Conservation (phyloP, 169 alveolate species). For the Ichthyophthirius multifiliis region DNA sequence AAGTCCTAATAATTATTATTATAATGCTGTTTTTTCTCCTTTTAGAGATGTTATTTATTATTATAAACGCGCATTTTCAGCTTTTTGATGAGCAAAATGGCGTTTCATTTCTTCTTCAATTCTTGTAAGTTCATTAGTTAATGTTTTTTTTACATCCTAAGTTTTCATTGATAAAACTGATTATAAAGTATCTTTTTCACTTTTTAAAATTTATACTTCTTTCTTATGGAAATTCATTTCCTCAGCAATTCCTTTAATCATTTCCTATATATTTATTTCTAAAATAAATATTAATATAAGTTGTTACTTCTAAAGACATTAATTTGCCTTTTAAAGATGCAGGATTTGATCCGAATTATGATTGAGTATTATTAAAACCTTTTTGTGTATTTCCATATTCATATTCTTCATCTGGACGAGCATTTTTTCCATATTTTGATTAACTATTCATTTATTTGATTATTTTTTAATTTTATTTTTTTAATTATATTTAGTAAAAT, state of each 20-base stretch:
- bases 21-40: conserved; percentile 90
- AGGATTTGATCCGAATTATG: conserved; percentile 32
- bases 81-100: conserved; percentile 80
- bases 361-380: conserved; percentile 5
- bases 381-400: not conserved
- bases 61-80: conserved; percentile 87
- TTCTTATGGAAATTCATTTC: conserved; percentile 83
- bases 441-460: not conserved
- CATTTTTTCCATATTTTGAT: not conserved
- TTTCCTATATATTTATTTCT: no score
- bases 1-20: conserved; percentile 79
- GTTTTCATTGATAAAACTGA: conserved; percentile 79
- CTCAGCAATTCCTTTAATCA: conserved; percentile 68
- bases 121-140: conserved; percentile 75
- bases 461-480: no score
- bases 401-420: conserved; percentile 2
- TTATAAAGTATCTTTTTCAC: conserved; percentile 84
- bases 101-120: conserved; percentile 89
- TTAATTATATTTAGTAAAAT: no score
- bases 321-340: conserved; percentile 82
- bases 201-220: conserved; percentile 77
- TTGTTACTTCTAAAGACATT: conserved; percentile 62
- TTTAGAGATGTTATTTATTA: conserved; percentile 85
- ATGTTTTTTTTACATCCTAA: conserved; percentile 80
- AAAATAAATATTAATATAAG: no score